Base-by-base conservation (phyloP, 345 rosid species). In the Rubroshorea leprosula region DNA sequence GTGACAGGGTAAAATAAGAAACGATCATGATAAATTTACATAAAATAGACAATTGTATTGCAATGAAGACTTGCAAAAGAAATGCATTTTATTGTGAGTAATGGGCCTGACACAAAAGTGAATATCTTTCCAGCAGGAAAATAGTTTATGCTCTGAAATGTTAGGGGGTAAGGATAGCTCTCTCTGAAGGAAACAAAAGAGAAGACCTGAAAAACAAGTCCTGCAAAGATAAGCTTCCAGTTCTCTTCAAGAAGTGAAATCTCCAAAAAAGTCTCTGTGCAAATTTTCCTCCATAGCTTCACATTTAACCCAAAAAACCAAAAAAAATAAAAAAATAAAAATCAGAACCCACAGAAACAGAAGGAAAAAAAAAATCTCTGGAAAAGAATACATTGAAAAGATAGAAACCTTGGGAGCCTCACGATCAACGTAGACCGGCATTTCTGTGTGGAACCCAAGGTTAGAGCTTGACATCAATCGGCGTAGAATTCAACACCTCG, bases 281-380 rank as follows among this genome's bases (percentile, higher is more conserved):
- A 83, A 62, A 89, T 57, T 72, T 84, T 78, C 75, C 85, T 89
- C 91, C 96, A 86, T 60, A 89, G 73, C 96, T 89, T 69, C 75
- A 68, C n/a, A 72, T 23, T 8, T 49, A 41, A 54, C 23, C 41
- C 59, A 65, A 49, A 60, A 62, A 21, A 61, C 8, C 48, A 49
- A 27, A 58, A 64, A 55, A 50, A 15, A 29, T 43, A 24, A 14
- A 35, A 3, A 21, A 35, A 23, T 53, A 4, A 4, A 47, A 38
- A 57, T n/a, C n/a, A 5, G 29, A 3, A 9, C 5, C 38, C 49
- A 39, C 38, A n/a, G 26, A 0, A 38, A 5, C 46, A 8, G 17
- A 2, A 44, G 26, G 43, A n/a, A 27, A 50, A 55, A 13, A 24
- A 20, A 19, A 52, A 83, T 81, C 90, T n/a, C n/a, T n/a, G n/a